phyloP scores from a whole-genome alignment of 176 grass and related monocot genomes.

The Juncus inflexus region DNA sequence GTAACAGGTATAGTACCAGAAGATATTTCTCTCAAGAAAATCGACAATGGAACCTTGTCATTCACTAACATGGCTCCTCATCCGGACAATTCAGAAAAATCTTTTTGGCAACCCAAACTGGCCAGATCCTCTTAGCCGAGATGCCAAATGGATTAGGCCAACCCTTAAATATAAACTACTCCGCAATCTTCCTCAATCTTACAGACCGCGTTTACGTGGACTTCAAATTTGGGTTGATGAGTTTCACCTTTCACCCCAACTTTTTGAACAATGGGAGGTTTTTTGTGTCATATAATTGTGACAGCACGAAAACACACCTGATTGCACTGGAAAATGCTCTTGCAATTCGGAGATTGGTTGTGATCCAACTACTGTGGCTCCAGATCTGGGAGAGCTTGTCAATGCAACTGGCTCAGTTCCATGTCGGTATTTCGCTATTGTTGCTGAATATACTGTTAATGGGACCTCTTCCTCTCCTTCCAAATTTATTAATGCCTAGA shows the following conservation, averaged over 20 bases:
- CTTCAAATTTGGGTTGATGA: conserved; percentile 56
- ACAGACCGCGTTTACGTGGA: conserved; percentile 65
- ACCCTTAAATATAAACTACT: conserved; percentile 32
- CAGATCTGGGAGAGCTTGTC: conserved; percentile 35
- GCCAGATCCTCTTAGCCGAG: conserved; percentile 67
- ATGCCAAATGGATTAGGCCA: conserved; percentile 38
- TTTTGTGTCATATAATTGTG: conserved; percentile 94
- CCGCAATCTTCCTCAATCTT: conserved; percentile 66
- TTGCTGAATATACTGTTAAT: conserved; percentile 44
- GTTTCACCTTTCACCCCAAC: conserved; percentile 70
- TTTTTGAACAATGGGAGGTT: conserved; percentile 62
- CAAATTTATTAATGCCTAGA: too few species aligned
- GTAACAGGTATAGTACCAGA: conserved; percentile 19
- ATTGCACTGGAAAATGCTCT: conserved; percentile 71
- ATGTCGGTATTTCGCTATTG: conserved; percentile 34
- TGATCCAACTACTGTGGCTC: conserved; percentile 44
- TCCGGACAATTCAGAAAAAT: conserved; percentile 67
- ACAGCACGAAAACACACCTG: conserved; percentile 57
- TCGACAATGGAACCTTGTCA: conserved; percentile 50
- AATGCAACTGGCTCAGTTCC: conserved; percentile 20
- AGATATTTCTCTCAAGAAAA: conserved; percentile 72
- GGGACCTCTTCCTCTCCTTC: conserved; percentile 34
- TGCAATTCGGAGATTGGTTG: conserved; percentile 55
- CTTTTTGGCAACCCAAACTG: conserved; percentile 57
- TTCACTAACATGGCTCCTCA: conserved; percentile 80